Evolutionary conservation across 306 rosid genomes (phyloP).

Genomic region (Inga oerstediana): DNA sequence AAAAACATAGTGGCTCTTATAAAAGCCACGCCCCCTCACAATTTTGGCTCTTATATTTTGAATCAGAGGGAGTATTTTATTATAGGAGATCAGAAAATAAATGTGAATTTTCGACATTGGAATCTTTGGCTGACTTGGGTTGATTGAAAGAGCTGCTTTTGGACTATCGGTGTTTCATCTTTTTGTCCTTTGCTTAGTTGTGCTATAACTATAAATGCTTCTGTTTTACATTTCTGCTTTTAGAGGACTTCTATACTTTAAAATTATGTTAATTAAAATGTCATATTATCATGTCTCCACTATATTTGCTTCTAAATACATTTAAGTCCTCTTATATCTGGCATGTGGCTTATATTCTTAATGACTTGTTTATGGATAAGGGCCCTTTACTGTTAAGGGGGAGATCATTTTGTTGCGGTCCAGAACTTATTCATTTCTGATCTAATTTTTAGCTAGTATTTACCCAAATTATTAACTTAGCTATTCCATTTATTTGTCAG

Average conservation of each 20-base stretch:
- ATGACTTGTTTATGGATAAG: conserved; percentile 15
- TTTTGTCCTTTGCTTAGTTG: neutral
- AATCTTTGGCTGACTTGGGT: neutral
- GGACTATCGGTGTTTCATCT: neutral
- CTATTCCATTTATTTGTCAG: conserved; percentile 15
- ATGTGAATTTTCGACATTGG: neutral
- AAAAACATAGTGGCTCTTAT: too few relatives aligned
- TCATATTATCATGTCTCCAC: neutral
- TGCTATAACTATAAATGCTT: neutral
- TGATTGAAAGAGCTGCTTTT: neutral
- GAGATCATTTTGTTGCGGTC: conserved; percentile 3
- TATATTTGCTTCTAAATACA: conserved; percentile 2
- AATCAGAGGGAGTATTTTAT: neutral
- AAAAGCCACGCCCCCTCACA: too few relatives aligned
- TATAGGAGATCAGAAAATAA: neutral
- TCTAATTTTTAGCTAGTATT: neutral
- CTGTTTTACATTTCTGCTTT: conserved; percentile 1
- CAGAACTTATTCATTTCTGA: neutral
- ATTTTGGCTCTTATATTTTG: too few relatives aligned
- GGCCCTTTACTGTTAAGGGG: neutral
- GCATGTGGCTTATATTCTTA: conserved; percentile 3
- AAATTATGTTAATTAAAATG: neutral
- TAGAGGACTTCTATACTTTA: neutral
- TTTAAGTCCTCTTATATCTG: neutral
- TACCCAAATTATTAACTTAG: neutral